Conservation (phyloP, 345 rosid species). For the Corymbia maculata region DNA sequence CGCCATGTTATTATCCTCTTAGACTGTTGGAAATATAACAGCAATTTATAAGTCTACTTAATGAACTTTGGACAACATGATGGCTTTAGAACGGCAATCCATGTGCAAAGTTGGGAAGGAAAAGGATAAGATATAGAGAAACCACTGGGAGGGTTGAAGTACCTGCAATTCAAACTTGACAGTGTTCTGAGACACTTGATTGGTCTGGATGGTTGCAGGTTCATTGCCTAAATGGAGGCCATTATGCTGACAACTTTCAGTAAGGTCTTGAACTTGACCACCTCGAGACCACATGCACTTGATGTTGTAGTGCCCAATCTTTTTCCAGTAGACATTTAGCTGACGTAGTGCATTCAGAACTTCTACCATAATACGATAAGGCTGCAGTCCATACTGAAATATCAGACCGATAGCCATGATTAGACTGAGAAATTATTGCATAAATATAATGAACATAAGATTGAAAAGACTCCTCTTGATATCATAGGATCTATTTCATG, state of each 20-base stretch:
- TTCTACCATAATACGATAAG: slow-evolving; percentile 85
- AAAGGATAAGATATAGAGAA: neutral
- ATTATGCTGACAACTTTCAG: slow-evolving; percentile 29
- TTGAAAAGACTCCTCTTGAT: neutral
- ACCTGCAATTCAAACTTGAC: slow-evolving; percentile 97
- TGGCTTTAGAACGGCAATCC: neutral
- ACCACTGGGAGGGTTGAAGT: slow-evolving; percentile 2
- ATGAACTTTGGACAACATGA: neutral
- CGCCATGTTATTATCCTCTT: neutral
- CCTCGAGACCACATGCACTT: slow-evolving; percentile 86
- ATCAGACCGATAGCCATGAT: neutral
- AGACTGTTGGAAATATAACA: neutral
- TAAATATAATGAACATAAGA: neutral
- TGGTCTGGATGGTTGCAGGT: slow-evolving; percentile 11
- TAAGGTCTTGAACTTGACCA: slow-evolving; percentile 48
- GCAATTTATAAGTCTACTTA: neutral
- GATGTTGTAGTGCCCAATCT: slow-evolving; percentile 93
- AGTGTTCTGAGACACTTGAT: slow-evolving; percentile 43
- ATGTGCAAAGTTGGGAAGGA: neutral
- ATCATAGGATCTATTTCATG: neutral
- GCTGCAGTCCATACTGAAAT: slow-evolving; percentile 77
- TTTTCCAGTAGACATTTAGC: slow-evolving; percentile 89
- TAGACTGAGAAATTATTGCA: neutral
- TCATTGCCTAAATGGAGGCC: slow-evolving; percentile 40
- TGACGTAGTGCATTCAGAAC: slow-evolving; percentile 81